Evolutionary conservation across 257 asterid species (phyloP).

Genomic region (Ophiorrhiza pumila): DNA sequence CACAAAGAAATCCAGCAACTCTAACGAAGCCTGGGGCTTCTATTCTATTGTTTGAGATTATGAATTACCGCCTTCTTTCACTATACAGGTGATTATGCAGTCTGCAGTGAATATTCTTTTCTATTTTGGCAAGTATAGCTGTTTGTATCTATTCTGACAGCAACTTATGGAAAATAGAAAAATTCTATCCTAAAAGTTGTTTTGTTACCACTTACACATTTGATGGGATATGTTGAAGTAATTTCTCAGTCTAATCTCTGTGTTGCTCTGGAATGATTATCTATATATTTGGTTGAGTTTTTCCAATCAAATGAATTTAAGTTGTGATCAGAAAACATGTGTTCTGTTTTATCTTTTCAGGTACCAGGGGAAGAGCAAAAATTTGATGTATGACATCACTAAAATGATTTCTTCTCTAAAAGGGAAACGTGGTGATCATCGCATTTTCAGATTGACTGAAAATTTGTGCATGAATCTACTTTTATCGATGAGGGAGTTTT

Average conservation of each 20-base stretch:
- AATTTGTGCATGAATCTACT: conserved; percentile 93
- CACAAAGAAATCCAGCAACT: conserved; percentile 73
- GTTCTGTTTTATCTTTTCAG: conserved; percentile 34
- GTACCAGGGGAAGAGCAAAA: conserved; percentile 96
- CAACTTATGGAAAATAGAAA: neutral
- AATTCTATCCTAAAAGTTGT: neutral
- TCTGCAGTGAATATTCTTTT: neutral
- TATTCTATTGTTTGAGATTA: conserved; percentile 81
- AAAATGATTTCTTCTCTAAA: conserved; percentile 81
- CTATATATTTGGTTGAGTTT: neutral
- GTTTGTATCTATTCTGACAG: neutral
- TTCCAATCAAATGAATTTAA: neutral
- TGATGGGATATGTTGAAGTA: neutral
- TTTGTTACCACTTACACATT: neutral
- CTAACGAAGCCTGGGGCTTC: conserved; percentile 80
- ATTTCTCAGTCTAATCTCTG: neutral
- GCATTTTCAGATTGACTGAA: conserved; percentile 87
- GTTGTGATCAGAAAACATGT: neutral
- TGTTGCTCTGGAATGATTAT: neutral
- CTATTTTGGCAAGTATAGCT: conserved; percentile 5
- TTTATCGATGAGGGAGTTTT: conserved; percentile 84
- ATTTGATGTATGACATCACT: conserved; percentile 81
- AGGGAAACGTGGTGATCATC: conserved; percentile 97
- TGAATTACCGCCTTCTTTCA: conserved; percentile 92
- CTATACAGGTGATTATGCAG: conserved; percentile 65